Evolutionary conservation across 2,329 filamentous ascomycete species (phyloP).

Genomic region (Diaporthe eres): DNA sequence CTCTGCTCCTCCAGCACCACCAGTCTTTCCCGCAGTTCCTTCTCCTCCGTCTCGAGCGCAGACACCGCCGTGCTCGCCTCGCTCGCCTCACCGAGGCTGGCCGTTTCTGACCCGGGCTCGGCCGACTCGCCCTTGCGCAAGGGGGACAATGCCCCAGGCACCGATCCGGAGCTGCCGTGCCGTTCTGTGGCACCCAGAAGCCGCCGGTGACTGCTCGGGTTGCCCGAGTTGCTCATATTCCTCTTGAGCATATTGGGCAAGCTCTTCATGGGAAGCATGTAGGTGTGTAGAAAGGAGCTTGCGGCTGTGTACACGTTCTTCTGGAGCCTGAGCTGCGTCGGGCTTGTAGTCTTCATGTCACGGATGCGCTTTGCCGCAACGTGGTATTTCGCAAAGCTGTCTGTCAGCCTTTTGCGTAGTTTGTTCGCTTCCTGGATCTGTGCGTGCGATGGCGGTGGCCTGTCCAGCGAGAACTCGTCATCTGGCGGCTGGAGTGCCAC

Average conservation of each 20-base stretch:
- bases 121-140: slow-evolving; percentile 63
- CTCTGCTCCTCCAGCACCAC: slow-evolving; percentile 92
- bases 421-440: slow-evolving; percentile 90
- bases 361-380: slow-evolving; percentile 84
- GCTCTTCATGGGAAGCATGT: slow-evolving; percentile 90
- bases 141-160: slow-evolving; percentile 51
- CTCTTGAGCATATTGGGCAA: slow-evolving; percentile 75
- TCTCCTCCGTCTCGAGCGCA: slow-evolving; percentile 84
- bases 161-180: slow-evolving; percentile 36
- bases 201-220: slow-evolving; percentile 46
- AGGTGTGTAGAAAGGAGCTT: slow-evolving; percentile 85
- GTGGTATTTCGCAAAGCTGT: slow-evolving; percentile 91
- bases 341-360: slow-evolving; percentile 80
- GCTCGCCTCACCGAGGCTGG: slow-evolving; percentile 60
- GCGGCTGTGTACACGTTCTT: slow-evolving; percentile 87
- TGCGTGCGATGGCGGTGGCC: slow-evolving; percentile 65
- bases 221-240: slow-evolving; percentile 50
- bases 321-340: slow-evolving; percentile 82
- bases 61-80: slow-evolving; percentile 69
- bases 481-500: slow-evolving; percentile 74
- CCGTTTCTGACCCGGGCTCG: slow-evolving; percentile 59
- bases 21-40: slow-evolving; percentile 81
- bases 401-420: slow-evolving; percentile 89
- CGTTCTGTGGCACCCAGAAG: slow-evolving; percentile 45
- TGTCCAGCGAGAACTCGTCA: slow-evolving; percentile 51